Conservation (phyloP, 1,284 basidiomycete genomes). For the Cryptococcus hybrid region DNA sequence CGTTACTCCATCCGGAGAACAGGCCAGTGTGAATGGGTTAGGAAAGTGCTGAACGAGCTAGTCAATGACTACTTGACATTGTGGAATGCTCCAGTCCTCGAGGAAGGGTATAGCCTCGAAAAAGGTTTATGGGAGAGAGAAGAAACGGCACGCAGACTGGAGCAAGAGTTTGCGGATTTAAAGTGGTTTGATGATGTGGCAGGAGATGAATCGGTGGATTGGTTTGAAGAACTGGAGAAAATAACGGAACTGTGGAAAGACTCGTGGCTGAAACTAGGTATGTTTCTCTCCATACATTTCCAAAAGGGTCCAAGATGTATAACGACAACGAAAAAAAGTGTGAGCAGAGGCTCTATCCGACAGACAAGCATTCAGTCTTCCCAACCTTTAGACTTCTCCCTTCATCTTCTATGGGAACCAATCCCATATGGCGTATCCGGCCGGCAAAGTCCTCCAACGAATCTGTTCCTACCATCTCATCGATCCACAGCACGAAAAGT, state of each 20-base stretch:
- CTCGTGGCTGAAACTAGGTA: neutral
- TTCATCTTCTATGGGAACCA: neutral
- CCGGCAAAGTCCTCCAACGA: constrained; percentile 14
- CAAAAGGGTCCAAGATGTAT: neutral
- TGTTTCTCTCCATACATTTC: neutral
- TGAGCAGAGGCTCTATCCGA: constrained; percentile 3
- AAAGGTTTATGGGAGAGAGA: constrained; percentile 5
- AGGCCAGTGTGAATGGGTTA: constrained; percentile 34
- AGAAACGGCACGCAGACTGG: neutral
- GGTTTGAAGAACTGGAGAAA: constrained; percentile 37
- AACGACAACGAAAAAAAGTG: neutral
- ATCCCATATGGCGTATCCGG: constrained; percentile 19
- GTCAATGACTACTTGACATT: constrained; percentile 29
- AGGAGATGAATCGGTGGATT: constrained; percentile 16
- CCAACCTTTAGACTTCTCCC: constrained; percentile 20
- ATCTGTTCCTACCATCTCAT: constrained; percentile 5
- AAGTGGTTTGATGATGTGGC: constrained; percentile 36
- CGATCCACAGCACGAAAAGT: neutral
- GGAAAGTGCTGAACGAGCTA: constrained; percentile 11
- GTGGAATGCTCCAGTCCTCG: constrained; percentile 22
- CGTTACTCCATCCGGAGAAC: constrained; percentile 25
- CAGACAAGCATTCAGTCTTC: constrained; percentile 7
- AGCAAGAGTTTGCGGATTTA: constrained; percentile 14
- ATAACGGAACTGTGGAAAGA: constrained; percentile 11
- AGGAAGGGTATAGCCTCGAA: neutral